phyloP scores from a whole-genome alignment of 208 protist genomes.

The Angomonas deanei region DNA sequence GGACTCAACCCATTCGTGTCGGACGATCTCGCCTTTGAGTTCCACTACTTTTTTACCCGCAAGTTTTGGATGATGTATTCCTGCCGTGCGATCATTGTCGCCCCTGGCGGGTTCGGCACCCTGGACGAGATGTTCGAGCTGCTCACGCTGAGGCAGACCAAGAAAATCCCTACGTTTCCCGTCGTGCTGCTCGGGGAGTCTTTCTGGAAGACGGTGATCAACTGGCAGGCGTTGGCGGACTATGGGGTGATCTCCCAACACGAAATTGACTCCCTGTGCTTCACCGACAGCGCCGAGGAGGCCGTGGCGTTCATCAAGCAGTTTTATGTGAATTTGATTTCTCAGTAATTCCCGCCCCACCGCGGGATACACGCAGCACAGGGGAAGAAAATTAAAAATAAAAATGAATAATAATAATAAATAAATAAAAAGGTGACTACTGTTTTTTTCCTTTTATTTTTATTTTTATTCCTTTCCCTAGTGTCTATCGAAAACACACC shows the following conservation, averaged over 20 bases:
- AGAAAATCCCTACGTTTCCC: slow-evolving; percentile 82
- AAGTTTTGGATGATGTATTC: slow-evolving; percentile 96
- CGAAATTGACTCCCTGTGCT: slow-evolving; percentile 77
- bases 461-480: too few relatives aligned
- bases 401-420: too few relatives aligned
- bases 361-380: too few relatives aligned
- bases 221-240: slow-evolving; percentile 85
- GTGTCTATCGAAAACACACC: too few relatives aligned
- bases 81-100: slow-evolving; percentile 82
- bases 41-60: slow-evolving; percentile 94
- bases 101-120: slow-evolving; percentile 90
- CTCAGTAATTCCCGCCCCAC: too few relatives aligned
- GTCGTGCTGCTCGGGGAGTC: slow-evolving; percentile 79
- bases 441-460: too few relatives aligned
- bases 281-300: slow-evolving; percentile 83
- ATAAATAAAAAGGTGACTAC: too few relatives aligned
- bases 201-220: slow-evolving; percentile 87
- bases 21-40: slow-evolving; percentile 86
- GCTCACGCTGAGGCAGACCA: slow-evolving; percentile 87
- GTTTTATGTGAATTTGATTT: slow-evolving; percentile 42
- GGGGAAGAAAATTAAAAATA: too few relatives aligned
- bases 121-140: slow-evolving; percentile 91
- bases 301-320: slow-evolving; percentile 69
- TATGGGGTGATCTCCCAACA: slow-evolving; percentile 83
- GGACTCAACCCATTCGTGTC: slow-evolving; percentile 88